Percentiles rank a stretch among this genome's conserved stretches.
These are phyloP conservation scores for Stentor roeselii DNA, from an alignment of 73 alveolate genomes.

Conservation along the genomic window DNA sequence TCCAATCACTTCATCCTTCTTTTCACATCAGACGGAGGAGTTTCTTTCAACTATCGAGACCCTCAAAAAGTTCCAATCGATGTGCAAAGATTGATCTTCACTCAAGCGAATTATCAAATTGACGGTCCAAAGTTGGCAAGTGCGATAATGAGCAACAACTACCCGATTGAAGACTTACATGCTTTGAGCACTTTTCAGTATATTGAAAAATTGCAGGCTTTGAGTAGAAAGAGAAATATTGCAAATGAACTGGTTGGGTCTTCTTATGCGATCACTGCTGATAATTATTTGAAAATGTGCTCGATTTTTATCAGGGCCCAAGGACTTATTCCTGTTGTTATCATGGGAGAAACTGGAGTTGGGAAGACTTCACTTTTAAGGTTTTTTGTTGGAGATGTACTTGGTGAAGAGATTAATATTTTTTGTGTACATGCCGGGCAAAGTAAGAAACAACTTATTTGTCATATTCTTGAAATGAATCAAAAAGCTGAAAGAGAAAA, in stretches of 20 bases:
- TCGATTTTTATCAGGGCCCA: neutral
- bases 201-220: neutral
- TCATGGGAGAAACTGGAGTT: slow-evolving; percentile 6
- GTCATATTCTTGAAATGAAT: too few species aligned
- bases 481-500: too few species aligned
- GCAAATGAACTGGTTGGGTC: neutral
- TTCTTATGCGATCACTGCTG: neutral
- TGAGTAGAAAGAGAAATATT: neutral
- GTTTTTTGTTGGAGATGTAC: neutral
- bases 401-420: neutral
- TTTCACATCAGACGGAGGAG: neutral
- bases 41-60: neutral
- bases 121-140: neutral
- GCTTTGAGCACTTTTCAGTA: neutral
- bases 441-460: neutral
- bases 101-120: too few species aligned
- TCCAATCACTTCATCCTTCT: neutral
- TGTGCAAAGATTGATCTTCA: neutral
- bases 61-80: neutral
- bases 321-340: neutral
- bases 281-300: neutral
- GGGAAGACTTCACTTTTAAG: neutral
- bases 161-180: slow-evolving; percentile 5
- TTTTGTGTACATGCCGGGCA: neutral
- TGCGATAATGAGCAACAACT: neutral